Evolutionary conservation across 2,329 filamentous ascomycete species (phyloP), one percentile per base, ranked within the genome.

Genomic region (Elsinoe australis): DNA sequence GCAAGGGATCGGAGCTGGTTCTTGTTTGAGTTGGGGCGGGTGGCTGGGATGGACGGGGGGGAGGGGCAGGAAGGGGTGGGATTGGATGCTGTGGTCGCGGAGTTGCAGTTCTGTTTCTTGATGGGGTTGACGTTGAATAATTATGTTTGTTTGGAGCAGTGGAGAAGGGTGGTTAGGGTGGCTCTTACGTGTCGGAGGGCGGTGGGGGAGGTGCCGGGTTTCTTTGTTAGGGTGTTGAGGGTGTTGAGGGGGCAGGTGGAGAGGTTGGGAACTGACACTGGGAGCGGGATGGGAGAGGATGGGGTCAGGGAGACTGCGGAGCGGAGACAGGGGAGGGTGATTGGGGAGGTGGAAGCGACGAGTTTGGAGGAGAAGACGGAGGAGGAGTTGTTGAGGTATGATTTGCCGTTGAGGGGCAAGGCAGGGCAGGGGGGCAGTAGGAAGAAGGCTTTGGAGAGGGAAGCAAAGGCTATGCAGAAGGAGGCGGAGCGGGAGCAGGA

Each of bases 91-190:
- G 36, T 68, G 9, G 59, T 82, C 9, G 79, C 77, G n/a, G 79
- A 82, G 56, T 56, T 83, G 48, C 77, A 82, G 54, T 79, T 82
- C 56, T 71, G 71, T 26, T 82, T 82, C 55, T 61, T 82, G 5
- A 80, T 79, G 74, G 69, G 79, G 2, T 57, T 82, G 51, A 80
- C 76, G 5, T 65, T 82, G 53, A 79, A 79, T 66, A 83, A 82
- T 58, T 80, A 76, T 58, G 81, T 77, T 1, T 82, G 79, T 56
- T 63, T 82, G 3, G 77, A 82, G 59, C 79, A 82, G 58, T 83
- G 79, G 79, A 80, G 78, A 57, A 65, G 79, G 29, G 54, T 82
- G 8, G 61, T 82, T 7, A 64, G 64, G 1, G 61, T 83, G 19
- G 63, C 80, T 5, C 64, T 82, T 41, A 82, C 78, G 0, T 80